Conservation (phyloP, 768 basidiomycete genomes). For the Hydnum rufescens region DNA sequence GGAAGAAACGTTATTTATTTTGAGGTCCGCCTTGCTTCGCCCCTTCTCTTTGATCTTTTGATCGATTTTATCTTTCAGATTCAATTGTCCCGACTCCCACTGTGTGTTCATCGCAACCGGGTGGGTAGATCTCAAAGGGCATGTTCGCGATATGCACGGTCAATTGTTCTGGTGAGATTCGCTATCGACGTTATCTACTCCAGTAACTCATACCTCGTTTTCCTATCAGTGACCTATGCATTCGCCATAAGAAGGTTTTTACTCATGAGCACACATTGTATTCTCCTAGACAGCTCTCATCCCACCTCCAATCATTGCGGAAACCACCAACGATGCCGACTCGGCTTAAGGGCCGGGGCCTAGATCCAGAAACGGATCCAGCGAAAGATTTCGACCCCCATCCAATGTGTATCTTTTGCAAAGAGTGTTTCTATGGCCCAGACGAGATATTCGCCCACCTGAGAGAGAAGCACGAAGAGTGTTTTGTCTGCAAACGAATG, state of each 20-base stretch:
- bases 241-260: conserved; percentile 82
- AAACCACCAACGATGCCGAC: conserved; percentile 12
- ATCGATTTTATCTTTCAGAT: conserved; percentile 16
- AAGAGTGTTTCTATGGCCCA: conserved; percentile 81
- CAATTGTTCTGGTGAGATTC: conserved; percentile 52
- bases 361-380: conserved; percentile 30
- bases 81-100: conserved; percentile 75
- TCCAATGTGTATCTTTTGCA: conserved; percentile 73
- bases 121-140: conserved; percentile 79
- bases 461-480: conserved; percentile 88
- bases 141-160: conserved; percentile 56
- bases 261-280: conserved; percentile 87
- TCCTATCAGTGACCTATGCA: conserved; percentile 55
- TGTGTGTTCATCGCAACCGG: conserved; percentile 73
- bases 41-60: background rate
- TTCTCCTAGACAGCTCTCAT: conserved; percentile 35
- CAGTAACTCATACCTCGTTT: background rate
- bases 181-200: conserved; percentile 14
- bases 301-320: conserved; percentile 60
- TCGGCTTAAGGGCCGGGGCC: conserved; percentile 16
- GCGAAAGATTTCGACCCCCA: conserved; percentile 29
- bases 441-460: conserved; percentile 91
- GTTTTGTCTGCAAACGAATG: conserved; percentile 78
- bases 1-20: conserved; percentile 78
- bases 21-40: conserved; percentile 24